These are phyloP conservation scores for Volvox africanus DNA, from an alignment of 139 green algal species.

Conservation along the genomic window DNA sequence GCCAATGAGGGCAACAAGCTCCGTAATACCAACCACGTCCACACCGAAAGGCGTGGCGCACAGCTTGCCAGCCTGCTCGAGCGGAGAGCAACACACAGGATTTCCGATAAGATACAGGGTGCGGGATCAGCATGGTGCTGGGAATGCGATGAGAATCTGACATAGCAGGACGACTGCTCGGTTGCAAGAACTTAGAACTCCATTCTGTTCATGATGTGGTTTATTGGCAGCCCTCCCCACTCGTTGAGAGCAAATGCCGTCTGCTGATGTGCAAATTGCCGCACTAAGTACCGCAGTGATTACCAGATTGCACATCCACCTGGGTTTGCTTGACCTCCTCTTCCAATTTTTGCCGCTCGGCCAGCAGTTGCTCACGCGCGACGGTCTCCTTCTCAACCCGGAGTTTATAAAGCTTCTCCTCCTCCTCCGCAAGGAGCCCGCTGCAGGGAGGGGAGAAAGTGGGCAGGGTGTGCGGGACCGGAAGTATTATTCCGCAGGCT, in stretches of 20 bases:
- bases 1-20: slow-evolving; percentile 84
- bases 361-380: slow-evolving; percentile 43
- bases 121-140: no score
- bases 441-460: slow-evolving; percentile 22
- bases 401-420: slow-evolving; percentile 76
- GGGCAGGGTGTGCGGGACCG: neutral
- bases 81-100: no score
- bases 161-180: no score
- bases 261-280: no score
- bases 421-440: slow-evolving; percentile 82
- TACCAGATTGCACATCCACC: slow-evolving; percentile 4
- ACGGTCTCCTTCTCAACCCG: slow-evolving; percentile 77
- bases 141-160: no score
- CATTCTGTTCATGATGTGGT: no score
- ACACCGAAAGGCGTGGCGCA: slow-evolving; percentile 97
- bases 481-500: no score
- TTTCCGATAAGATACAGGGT: no score
- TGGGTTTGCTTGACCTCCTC: slow-evolving; percentile 60
- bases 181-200: no score
- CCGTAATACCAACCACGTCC: slow-evolving; percentile 97
- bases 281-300: no score
- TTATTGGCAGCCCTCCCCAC: no score
- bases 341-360: slow-evolving; percentile 67
- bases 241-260: no score
- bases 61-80: slow-evolving; percentile 76